Evolutionary conservation across 768 basidiomycete species (phyloP), one percentile per base, ranked within the genome.

Genomic region (Fistulinella prunicolor): DNA sequence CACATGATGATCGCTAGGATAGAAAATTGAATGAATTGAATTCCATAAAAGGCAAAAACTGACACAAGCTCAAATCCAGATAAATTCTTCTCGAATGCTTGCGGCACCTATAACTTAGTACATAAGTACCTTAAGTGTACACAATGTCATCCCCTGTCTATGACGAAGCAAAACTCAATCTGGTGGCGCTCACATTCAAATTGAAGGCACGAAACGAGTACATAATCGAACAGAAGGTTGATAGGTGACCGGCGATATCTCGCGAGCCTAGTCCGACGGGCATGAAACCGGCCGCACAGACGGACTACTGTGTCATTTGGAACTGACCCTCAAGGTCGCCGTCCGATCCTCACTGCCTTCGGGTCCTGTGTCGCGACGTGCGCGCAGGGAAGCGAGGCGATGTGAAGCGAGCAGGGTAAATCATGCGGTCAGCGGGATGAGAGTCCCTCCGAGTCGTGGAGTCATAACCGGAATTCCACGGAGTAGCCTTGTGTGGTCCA

Each of bases 391-490:
- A 57, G 53, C 49, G 52, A 51, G 46, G 24, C 35, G 47, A 51
- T 56, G 51, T 52, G 54, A 53, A 54, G 53, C 34, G 16, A 50
- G 42, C 17, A 36, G 47, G 20, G 50, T 41, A 49, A 46, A 52
- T 53, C 42, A 44, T 55, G 52, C 49, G 49, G 38, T 38, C 46
- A 48, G 44, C 23, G 40, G 46, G 29, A 26, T 34, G n/a, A 13
- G 34, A 19, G 19, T 36, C 44, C 12, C 35, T 41, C n/a, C n/a
- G n/a, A n/a, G n/a, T n/a, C 45, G 45, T 50, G 50, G 51, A 44
- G 54, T 55, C 23, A 23, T 41, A 6, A 40, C 44, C 55, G 61
- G 55, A 55, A 53, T 37, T 62, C 62, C 64, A 64, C 56, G 64
- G 56, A 42, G 43, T 45, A 24, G 3, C 39, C 36, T 38, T 35